A percentile compares a stretch with the other conserved stretches of the same genome.
Evolutionary conservation across 345 rosid genomes (phyloP).

Genomic region (Populus euphratica): DNA sequence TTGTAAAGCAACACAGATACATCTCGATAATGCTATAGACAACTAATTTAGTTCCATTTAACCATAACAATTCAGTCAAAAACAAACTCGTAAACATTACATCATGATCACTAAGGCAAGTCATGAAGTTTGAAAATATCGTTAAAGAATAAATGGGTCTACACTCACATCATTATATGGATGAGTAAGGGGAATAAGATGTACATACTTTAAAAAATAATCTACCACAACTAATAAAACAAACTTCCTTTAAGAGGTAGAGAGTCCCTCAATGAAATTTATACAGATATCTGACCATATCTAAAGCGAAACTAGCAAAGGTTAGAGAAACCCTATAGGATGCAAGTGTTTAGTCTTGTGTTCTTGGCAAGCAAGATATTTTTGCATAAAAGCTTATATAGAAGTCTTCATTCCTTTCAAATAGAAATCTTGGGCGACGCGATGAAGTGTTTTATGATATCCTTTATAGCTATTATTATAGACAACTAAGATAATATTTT

Average conservation of each 20-base stretch:
- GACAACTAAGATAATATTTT: no score
- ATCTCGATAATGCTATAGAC: neutral
- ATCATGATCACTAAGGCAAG: no score
- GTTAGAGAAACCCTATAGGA: neutral
- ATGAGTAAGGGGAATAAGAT: neutral
- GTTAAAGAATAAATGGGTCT: neutral
- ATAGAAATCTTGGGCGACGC: no score
- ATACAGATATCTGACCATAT: neutral
- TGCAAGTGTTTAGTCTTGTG: no score
- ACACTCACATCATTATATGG: neutral
- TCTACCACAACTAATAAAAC: neutral
- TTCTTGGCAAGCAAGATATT: no score
- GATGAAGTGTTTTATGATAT: no score
- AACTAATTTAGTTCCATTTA: neutral
- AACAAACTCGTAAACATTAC: no score
- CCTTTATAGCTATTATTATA: no score
- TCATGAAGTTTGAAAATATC: no score
- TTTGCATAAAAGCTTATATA: rapidly evolving
- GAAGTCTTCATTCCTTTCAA: no score
- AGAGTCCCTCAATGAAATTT: neutral
- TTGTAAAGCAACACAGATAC: neutral
- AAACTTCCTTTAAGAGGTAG: neutral
- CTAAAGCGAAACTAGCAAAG: neutral
- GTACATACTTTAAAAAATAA: neutral
- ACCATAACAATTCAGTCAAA: no score